phyloP scores from a whole-genome alignment of 2,329 filamentous ascomycete genomes.

The Talaromyces sp. region DNA sequence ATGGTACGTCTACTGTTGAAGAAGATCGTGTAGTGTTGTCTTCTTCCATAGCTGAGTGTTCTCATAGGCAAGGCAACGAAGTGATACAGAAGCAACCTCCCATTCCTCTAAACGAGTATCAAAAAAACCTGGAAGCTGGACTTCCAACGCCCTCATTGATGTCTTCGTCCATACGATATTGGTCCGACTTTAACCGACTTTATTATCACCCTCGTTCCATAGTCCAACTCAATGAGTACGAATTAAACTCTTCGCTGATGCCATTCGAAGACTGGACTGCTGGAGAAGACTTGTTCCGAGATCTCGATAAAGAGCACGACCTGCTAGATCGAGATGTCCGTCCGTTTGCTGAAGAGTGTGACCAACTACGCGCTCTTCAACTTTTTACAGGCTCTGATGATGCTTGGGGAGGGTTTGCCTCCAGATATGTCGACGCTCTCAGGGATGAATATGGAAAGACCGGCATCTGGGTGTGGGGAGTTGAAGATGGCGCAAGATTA shows the following conservation, averaged over 20 bases:
- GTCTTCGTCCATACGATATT: constrained; percentile 76
- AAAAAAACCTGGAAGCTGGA: constrained; percentile 73
- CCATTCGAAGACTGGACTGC: constrained; percentile 75
- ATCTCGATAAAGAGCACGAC: constrained; percentile 75
- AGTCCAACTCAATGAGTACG: constrained; percentile 82
- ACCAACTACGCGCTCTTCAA: constrained; percentile 86
- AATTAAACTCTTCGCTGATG: constrained; percentile 73
- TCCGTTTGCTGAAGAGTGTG: constrained; percentile 86
- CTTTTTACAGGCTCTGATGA: constrained; percentile 69
- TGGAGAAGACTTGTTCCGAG: constrained; percentile 71
- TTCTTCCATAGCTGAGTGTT: not conserved
- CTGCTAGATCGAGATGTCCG: constrained; percentile 86
- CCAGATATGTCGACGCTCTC: constrained; percentile 70
- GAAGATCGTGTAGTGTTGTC: not conserved
- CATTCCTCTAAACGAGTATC: constrained; percentile 71
- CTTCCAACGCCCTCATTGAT: constrained; percentile 61
- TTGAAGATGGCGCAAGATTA: constrained; percentile 61
- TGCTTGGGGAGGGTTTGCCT: constrained; percentile 75
- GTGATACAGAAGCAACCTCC: constrained; percentile 65
- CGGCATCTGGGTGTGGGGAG: constrained; percentile 80
- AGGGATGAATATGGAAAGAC: constrained; percentile 89
- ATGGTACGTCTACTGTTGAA: constrained; percentile 39
- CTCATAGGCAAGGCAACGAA: constrained; percentile 60
- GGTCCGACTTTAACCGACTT: constrained; percentile 93
- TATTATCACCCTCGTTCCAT: constrained; percentile 88